These are phyloP conservation scores for Saccharomycopsis sp. DNA, from an alignment of 805 yeast genomes.

Conservation along the genomic window DNA sequence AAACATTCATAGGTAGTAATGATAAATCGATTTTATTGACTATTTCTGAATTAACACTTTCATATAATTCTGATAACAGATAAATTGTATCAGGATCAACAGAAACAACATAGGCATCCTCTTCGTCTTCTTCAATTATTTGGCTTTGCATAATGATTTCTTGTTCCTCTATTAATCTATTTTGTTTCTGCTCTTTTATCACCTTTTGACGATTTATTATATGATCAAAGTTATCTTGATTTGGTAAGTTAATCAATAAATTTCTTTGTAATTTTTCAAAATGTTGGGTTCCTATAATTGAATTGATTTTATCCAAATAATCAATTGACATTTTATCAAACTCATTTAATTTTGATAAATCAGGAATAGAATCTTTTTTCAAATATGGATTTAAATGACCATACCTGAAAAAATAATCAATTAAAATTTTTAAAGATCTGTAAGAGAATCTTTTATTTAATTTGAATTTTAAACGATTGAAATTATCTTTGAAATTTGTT, in stretches of 20 bases:
- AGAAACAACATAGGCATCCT: background rate
- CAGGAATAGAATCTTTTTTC: slow-evolving; percentile 3
- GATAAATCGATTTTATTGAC: background rate
- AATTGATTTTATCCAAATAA: slow-evolving; percentile 12
- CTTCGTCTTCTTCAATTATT: too few species aligned
- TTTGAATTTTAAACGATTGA: slow-evolving; percentile 11
- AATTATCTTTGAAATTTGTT: slow-evolving; percentile 3
- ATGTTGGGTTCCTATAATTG: slow-evolving; percentile 8
- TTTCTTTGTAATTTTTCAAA: slow-evolving; percentile 11
- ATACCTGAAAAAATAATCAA: slow-evolving; percentile 13
- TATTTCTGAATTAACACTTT: background rate
- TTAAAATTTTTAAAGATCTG: slow-evolving; percentile 10
- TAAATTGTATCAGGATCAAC: background rate
- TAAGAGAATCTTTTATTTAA: slow-evolving; percentile 7
- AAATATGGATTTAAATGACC: slow-evolving; percentile 7
- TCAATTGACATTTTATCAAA: slow-evolving; percentile 7
- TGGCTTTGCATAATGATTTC: too few species aligned
- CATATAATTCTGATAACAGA: background rate
- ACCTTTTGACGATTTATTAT: background rate
- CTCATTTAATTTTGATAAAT: slow-evolving; percentile 3
- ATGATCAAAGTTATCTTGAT: slow-evolving; percentile 4
- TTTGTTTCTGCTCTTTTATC: background rate
- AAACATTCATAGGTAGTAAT: background rate
- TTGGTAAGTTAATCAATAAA: slow-evolving; percentile 8
- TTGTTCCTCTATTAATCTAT: too few species aligned